Evolutionary conservation across 306 rosid genomes (phyloP).

Genomic region (Cicer yamashitae): DNA sequence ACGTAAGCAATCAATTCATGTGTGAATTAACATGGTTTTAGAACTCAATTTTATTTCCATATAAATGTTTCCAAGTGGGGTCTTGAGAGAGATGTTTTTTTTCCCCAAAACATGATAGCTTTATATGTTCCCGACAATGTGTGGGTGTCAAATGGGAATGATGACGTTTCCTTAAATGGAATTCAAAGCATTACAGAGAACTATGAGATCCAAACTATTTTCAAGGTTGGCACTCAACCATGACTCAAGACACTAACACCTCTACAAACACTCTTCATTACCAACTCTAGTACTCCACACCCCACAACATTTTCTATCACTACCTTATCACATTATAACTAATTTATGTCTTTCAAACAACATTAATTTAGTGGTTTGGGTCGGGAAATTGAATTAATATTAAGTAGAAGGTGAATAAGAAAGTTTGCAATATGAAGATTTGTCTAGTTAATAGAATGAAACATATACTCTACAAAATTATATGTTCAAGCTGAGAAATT

Average conservation of each 20-base stretch:
- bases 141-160: slow-evolving; percentile 69
- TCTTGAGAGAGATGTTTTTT: slow-evolving; percentile 46
- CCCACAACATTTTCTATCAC: slow-evolving; percentile 35
- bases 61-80: slow-evolving; percentile 45
- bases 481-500: no score
- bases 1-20: slow-evolving; percentile 56
- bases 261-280: slow-evolving; percentile 40
- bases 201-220: slow-evolving; percentile 57
- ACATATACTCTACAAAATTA: no score
- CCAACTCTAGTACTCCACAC: neutral
- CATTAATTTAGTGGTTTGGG: no score
- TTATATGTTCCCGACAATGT: slow-evolving; percentile 95
- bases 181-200: slow-evolving; percentile 51
- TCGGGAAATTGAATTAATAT: no score
- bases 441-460: no score
- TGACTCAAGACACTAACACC: slow-evolving; percentile 42
- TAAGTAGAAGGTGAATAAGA: no score
- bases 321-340: neutral
- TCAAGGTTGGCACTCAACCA: slow-evolving; percentile 46
- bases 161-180: slow-evolving; percentile 71
- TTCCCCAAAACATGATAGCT: slow-evolving; percentile 58
- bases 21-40: slow-evolving; percentile 52
- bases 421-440: no score
- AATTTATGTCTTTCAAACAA: no score
- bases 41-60: slow-evolving; percentile 50